Percentiles rank a stretch among this genome's conserved stretches.
Evolutionary conservation across 2,329 filamentous ascomycete species (phyloP).

Genomic region (Alternaria sp.): DNA sequence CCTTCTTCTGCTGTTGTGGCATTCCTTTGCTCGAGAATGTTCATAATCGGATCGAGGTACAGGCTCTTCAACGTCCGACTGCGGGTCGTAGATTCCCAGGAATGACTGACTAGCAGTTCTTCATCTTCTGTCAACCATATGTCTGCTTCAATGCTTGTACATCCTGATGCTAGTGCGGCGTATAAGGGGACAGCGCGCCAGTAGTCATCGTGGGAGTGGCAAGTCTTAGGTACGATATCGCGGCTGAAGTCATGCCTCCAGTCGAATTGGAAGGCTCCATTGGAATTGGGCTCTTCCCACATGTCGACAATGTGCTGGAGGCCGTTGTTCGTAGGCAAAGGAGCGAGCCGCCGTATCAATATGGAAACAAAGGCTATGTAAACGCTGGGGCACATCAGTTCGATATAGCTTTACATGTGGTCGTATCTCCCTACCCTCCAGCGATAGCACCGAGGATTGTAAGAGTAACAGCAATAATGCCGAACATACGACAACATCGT

Average conservation of each 20-base stretch:
- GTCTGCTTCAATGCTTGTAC: slow-evolving; percentile 47
- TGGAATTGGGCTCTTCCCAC: slow-evolving; percentile 39
- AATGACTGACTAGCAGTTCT: slow-evolving; percentile 44
- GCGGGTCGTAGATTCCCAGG: slow-evolving; percentile 27
- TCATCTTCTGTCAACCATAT: slow-evolving; percentile 38
- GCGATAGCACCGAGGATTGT: slow-evolving; percentile 30
- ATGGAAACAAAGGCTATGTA: slow-evolving; percentile 36
- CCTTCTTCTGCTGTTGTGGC: slow-evolving; percentile 27
- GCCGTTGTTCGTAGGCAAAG: slow-evolving; percentile 31
- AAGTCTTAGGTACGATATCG: slow-evolving; percentile 48
- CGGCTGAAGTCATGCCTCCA: slow-evolving; percentile 53
- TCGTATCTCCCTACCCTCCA: slow-evolving; percentile 24
- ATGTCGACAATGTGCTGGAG: slow-evolving; percentile 36
- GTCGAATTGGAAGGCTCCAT: slow-evolving; percentile 30
- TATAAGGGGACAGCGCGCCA: slow-evolving; percentile 54
- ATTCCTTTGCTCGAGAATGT: slow-evolving; percentile 49
- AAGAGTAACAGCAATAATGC: slow-evolving; percentile 23
- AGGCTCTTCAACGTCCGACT: slow-evolving; percentile 38
- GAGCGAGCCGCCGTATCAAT: slow-evolving; percentile 33
- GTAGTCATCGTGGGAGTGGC: slow-evolving; percentile 58
- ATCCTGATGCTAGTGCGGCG: slow-evolving; percentile 52
- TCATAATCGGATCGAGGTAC: slow-evolving; percentile 52
- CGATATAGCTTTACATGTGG: neutral
- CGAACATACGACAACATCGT: slow-evolving; percentile 13
- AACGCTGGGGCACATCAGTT: slow-evolving; percentile 29